phyloP scores from a whole-genome alignment of 1,139 yeast genomes.

The Ashbya aceris region DNA sequence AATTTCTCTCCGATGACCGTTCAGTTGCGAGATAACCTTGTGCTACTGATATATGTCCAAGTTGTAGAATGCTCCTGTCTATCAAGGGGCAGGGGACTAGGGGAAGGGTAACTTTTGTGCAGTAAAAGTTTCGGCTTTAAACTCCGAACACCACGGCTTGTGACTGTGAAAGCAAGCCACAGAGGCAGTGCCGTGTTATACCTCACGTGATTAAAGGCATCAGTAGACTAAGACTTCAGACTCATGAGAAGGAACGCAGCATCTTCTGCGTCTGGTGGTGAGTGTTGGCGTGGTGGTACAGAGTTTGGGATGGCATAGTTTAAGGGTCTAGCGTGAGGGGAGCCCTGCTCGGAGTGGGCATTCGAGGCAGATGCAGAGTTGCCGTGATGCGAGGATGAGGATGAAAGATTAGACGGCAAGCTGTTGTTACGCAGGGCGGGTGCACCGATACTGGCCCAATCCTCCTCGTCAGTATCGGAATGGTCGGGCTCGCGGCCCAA shows the following conservation, averaged over 20 bases:
- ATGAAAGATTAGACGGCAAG: conserved; percentile 11
- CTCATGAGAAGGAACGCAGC: conserved; percentile 27
- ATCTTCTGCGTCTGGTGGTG: conserved; percentile 17
- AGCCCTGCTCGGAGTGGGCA: conserved; percentile 11
- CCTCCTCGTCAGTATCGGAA: conserved; percentile 82
- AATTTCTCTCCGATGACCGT: too few relatives aligned
- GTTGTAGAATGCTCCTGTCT: neutral
- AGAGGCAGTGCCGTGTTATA: too few relatives aligned
- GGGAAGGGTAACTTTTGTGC: conserved; percentile 5
- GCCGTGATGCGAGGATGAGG: conserved; percentile 5
- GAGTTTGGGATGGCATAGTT: too few relatives aligned
- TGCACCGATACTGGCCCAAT: conserved; percentile 88
- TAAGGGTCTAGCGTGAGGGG: neutral
- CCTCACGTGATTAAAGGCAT: neutral
- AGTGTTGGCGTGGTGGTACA: conserved; percentile 4
- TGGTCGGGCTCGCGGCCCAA: conserved; percentile 12
- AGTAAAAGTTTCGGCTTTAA: neutral
- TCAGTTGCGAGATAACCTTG: too few relatives aligned
- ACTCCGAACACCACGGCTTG: too few relatives aligned
- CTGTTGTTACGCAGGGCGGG: conserved; percentile 40
- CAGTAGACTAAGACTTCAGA: conserved; percentile 15
- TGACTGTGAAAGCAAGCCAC: too few relatives aligned
- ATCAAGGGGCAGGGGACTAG: conserved; percentile 3
- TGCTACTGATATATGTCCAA: too few relatives aligned
- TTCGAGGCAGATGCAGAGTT: conserved; percentile 15